Conservation (phyloP, 2,329 filamentous ascomycete genomes). For the Aspergillus ochraceoroseus region DNA sequence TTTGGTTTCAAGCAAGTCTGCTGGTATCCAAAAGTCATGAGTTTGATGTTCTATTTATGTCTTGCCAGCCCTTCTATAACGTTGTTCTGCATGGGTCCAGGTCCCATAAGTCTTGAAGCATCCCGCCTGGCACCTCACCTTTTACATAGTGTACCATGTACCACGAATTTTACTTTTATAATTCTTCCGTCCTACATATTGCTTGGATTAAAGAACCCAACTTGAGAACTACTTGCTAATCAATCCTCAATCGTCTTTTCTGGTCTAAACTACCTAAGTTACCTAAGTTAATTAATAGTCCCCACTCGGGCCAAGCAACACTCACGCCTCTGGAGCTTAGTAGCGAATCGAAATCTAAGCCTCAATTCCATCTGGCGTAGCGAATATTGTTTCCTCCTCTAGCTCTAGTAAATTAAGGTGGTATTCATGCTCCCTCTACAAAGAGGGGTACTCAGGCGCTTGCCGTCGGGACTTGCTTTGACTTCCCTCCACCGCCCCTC, state of each 20-base stretch:
- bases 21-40: conserved; percentile 4
- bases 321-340: neutral
- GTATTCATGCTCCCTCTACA: conserved; percentile 20
- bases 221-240: no score
- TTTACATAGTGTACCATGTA: no score
- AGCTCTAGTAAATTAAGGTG: conserved; percentile 9
- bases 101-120: no score
- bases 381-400: conserved; percentile 1
- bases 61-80: no score
- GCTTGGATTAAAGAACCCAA: no score
- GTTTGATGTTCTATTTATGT: neutral
- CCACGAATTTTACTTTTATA: no score
- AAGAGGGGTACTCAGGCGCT: conserved; percentile 21
- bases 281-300: conserved; percentile 4
- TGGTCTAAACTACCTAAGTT: no score
- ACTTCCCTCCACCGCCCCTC: conserved; percentile 20
- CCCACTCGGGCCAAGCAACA: conserved; percentile 20
- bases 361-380: conserved; percentile 10
- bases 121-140: no score
- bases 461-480: conserved; percentile 20
- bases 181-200: no score
- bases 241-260: no score
- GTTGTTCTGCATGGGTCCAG: no score
- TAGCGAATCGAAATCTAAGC: conserved; percentile 3
- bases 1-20: conserved; percentile 2